phyloP scores from a whole-genome alignment of 371 early-diverging fungal genomes.

The Apophysomyces sp. region DNA sequence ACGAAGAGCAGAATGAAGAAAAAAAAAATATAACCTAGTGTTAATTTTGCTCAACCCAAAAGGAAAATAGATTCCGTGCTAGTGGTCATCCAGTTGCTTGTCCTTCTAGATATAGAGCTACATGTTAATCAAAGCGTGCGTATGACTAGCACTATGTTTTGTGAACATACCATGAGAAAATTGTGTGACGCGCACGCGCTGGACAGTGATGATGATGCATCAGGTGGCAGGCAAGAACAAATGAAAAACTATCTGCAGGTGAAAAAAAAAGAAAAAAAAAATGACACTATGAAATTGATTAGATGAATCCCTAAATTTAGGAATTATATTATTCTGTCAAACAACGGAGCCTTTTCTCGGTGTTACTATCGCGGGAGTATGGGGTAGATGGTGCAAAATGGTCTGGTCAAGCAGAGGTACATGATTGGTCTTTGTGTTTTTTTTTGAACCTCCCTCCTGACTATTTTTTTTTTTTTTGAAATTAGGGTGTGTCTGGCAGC shows the following conservation, averaged over 20 bases:
- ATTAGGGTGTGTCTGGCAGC: no score
- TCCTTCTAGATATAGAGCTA: constrained; percentile 4
- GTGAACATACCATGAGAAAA: constrained; percentile 1
- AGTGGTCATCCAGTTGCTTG: constrained; percentile 1
- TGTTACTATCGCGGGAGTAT: not conserved
- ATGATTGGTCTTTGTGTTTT: not conserved
- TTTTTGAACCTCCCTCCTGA: no score
- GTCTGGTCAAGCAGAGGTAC: not conserved
- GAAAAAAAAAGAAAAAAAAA: not conserved
- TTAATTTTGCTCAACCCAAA: not conserved
- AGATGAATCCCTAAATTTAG: constrained; percentile 1
- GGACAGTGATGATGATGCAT: not conserved
- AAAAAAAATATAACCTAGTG: not conserved
- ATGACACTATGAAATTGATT: not conserved
- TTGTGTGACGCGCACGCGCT: not conserved
- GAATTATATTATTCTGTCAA: constrained; percentile 6
- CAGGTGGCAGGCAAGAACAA: constrained; percentile 1
- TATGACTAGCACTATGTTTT: not conserved
- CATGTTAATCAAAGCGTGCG: not conserved
- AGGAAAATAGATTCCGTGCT: not conserved
- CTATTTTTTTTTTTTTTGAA: no score
- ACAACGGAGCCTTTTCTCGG: constrained; percentile 4
- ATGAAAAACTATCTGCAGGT: constrained; percentile 5
- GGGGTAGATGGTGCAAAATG: constrained; percentile 2
- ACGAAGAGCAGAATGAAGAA: not conserved